phyloP scores from a whole-genome alignment of 2,329 filamentous ascomycete genomes.

The Penicillium vulpinum region DNA sequence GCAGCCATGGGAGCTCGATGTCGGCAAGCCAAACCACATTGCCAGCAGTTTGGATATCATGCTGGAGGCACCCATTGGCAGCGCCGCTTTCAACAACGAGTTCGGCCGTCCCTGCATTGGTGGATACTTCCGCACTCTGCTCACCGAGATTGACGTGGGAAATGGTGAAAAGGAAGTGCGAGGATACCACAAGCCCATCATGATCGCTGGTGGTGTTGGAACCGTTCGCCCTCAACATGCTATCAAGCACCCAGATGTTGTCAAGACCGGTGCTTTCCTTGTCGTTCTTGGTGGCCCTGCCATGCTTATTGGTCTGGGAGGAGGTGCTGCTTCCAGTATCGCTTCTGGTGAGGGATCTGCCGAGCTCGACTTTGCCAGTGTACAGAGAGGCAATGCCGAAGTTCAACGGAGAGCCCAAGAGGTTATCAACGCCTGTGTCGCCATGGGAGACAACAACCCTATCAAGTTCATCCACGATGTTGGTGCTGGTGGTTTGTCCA shows the following conservation, averaged over 20 bases:
- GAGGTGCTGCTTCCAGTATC: slow-evolving; percentile 90
- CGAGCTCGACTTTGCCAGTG: slow-evolving; percentile 93
- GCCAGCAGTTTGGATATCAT: slow-evolving; percentile 95
- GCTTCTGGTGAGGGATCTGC: slow-evolving; percentile 84
- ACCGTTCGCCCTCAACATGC: slow-evolving; percentile 89
- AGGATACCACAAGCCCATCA: slow-evolving; percentile 97
- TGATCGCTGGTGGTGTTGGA: slow-evolving; percentile 94
- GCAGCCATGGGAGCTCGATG: slow-evolving; percentile 86
- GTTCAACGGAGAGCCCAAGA: slow-evolving; percentile 95
- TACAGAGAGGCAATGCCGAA: slow-evolving; percentile 95
- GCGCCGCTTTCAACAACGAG: slow-evolving; percentile 95
- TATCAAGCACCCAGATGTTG: slow-evolving; percentile 75
- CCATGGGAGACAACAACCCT: slow-evolving; percentile 79
- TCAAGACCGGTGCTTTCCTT: slow-evolving; percentile 83
- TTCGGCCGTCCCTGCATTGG: slow-evolving; percentile 87
- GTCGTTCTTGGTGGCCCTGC: slow-evolving; percentile 93
- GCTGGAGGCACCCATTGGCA: slow-evolving; percentile 94
- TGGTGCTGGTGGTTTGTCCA: slow-evolving; percentile 83
- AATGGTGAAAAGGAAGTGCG: slow-evolving; percentile 69
- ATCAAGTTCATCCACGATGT: slow-evolving; percentile 98
- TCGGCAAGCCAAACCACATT: slow-evolving; percentile 87
- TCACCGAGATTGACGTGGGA: slow-evolving; percentile 65
- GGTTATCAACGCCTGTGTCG: slow-evolving; percentile 92
- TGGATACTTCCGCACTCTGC: slow-evolving; percentile 88
- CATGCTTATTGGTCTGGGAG: slow-evolving; percentile 96